A percentile compares a stretch with the other conserved stretches of the same genome.
phyloP scores from a whole-genome alignment of 177 flowering plant genomes.

The Vitis hybrid region DNA sequence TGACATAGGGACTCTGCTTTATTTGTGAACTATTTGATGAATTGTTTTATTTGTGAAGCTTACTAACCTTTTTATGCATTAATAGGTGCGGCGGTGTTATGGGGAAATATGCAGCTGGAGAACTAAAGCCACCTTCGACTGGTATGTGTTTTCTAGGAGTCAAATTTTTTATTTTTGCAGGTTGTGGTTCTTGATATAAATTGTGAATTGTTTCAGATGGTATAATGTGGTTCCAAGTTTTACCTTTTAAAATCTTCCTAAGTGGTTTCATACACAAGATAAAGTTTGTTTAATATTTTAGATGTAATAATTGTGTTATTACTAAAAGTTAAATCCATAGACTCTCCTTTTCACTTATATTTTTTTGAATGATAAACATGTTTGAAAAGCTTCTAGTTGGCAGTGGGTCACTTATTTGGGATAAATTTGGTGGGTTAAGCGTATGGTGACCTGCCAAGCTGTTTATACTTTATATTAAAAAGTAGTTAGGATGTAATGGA shows the following conservation, averaged over 20 bases:
- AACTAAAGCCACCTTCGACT: conserved; percentile 87
- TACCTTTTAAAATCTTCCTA: not conserved
- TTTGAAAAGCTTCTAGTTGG: no score
- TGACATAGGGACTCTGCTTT: not conserved
- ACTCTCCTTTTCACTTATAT: no score
- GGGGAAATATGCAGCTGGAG: conserved; percentile 97
- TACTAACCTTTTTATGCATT: conserved; percentile 9
- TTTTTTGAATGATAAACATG: no score
- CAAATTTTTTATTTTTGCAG: not conserved
- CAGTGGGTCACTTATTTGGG: no score
- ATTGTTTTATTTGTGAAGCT: conserved; percentile 3
- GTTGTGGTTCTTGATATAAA: not conserved
- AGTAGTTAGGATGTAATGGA: no score
- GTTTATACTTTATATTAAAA: no score
- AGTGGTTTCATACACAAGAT: not conserved
- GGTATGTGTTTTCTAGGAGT: conserved; percentile 36
- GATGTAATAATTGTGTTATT: no score
- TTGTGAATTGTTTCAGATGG: not conserved
- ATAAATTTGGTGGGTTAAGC: no score
- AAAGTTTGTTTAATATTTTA: no score
- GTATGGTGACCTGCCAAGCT: no score
- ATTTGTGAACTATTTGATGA: not conserved
- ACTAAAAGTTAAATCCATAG: no score
- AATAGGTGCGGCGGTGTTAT: conserved; percentile 96
- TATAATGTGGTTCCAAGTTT: not conserved